Evolutionary conservation across 192 early-diverging fungal species (phyloP).

Genomic region (Jimgerdemannia lactiflua): DNA sequence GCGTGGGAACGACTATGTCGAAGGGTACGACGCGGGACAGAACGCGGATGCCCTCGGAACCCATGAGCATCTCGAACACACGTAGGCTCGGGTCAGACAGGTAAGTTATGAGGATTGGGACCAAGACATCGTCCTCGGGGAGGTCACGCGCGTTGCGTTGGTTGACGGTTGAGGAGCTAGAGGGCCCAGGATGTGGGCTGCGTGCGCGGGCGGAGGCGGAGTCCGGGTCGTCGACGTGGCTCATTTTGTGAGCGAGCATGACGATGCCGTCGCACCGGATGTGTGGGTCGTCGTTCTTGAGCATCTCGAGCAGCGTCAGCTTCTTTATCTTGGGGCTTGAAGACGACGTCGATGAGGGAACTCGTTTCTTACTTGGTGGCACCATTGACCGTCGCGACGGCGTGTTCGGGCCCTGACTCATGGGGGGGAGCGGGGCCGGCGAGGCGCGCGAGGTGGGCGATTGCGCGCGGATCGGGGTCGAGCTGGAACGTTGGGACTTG

Average conservation of each 20-base stretch:
- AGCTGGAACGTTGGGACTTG: background rate
- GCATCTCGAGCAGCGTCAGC: background rate
- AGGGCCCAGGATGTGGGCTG: background rate
- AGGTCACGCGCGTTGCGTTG: background rate
- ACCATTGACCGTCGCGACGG: background rate
- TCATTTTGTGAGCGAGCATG: background rate
- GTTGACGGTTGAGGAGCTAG: background rate
- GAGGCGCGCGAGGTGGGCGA: background rate
- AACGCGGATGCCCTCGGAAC: background rate
- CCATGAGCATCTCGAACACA: background rate
- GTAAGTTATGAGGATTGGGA: background rate
- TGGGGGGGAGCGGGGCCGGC: background rate
- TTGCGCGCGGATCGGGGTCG: background rate
- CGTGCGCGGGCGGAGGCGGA: too few relatives aligned
- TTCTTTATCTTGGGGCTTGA: background rate
- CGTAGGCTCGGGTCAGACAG: background rate
- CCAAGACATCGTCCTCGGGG: background rate
- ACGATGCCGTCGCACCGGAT: background rate
- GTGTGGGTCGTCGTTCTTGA: background rate
- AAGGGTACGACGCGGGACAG: constrained; percentile 10
- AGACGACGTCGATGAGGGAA: background rate
- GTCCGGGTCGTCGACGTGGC: background rate
- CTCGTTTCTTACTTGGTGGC: background rate
- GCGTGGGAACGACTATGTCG: constrained; percentile 15
- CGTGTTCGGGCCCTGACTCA: constrained; percentile 4